Evolutionary conservation across 2,329 filamentous ascomycete genomes (phyloP).

Genomic region (Calonectria hongkongensis): DNA sequence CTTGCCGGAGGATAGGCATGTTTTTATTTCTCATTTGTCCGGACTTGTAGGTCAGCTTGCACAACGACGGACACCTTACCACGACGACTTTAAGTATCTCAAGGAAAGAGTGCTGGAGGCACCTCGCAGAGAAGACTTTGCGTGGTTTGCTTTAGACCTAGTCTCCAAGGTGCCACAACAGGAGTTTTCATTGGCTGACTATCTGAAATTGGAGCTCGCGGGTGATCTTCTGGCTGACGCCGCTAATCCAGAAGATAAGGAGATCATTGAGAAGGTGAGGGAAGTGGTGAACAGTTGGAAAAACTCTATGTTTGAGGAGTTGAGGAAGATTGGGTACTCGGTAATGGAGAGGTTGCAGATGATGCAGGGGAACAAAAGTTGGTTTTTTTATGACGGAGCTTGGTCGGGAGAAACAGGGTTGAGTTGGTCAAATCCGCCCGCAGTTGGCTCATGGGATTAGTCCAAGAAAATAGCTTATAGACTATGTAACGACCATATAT

Average conservation of each 20-base stretch:
- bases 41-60: constrained; percentile 41
- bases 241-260: not conserved
- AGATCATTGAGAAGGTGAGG: constrained; percentile 6
- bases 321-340: constrained; percentile 36
- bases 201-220: constrained; percentile 48
- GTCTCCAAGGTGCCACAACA: constrained; percentile 28
- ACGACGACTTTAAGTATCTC: constrained; percentile 47
- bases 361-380: constrained; percentile 10
- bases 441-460: too few species aligned
- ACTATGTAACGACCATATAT: too few species aligned
- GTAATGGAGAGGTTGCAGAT: constrained; percentile 1
- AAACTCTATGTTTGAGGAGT: constrained; percentile 23
- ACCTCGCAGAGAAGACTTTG: constrained; percentile 8
- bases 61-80: constrained; percentile 46
- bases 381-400: constrained; percentile 17
- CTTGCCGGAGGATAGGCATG: constrained; percentile 23
- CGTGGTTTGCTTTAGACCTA: constrained; percentile 41
- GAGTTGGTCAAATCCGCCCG: too few species aligned
- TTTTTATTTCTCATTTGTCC: constrained; percentile 41
- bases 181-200: constrained; percentile 41
- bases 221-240: constrained; percentile 31
- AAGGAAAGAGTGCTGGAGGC: constrained; percentile 40
- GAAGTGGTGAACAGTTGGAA: constrained; percentile 43
- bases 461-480: too few species aligned
- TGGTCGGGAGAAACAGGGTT: not conserved